phyloP scores from a whole-genome alignment of 805 yeast species.

The Kurtzmaniella fragi region DNA sequence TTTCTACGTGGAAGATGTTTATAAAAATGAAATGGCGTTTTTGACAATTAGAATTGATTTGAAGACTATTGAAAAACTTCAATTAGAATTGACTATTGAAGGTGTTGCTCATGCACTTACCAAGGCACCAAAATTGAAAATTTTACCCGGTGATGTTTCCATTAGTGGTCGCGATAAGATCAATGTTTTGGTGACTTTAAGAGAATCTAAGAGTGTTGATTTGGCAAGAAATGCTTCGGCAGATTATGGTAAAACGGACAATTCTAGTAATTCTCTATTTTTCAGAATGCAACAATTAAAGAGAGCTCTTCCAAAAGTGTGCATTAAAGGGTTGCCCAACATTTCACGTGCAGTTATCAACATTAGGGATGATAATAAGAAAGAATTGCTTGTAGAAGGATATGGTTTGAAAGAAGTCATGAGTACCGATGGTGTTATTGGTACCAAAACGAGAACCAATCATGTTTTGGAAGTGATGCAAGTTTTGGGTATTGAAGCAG shows the following conservation, averaged over 20 bases:
- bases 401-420: constrained; percentile 94
- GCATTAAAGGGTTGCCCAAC: constrained; percentile 88
- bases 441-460: constrained; percentile 81
- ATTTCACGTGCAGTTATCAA: constrained; percentile 96
- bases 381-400: constrained; percentile 94
- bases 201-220: constrained; percentile 32
- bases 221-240: constrained; percentile 31
- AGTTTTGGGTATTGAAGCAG: constrained; percentile 97
- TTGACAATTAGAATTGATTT: constrained; percentile 78
- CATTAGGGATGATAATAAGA: constrained; percentile 77
- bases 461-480: constrained; percentile 86
- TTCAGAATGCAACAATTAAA: constrained; percentile 87
- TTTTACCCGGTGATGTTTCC: constrained; percentile 65
- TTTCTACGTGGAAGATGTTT: constrained; percentile 89
- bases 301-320: constrained; percentile 79
- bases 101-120: constrained; percentile 81
- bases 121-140: constrained; percentile 85
- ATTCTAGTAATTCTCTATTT: constrained; percentile 51
- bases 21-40: constrained; percentile 71
- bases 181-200: constrained; percentile 52
- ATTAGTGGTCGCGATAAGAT: constrained; percentile 61
- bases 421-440: constrained; percentile 96
- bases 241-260: constrained; percentile 31
- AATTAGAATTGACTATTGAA: constrained; percentile 80
- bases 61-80: constrained; percentile 80